Conservation (phyloP, 2,329 filamentous ascomycete species). For the Pseudocercospora cruenta region DNA sequence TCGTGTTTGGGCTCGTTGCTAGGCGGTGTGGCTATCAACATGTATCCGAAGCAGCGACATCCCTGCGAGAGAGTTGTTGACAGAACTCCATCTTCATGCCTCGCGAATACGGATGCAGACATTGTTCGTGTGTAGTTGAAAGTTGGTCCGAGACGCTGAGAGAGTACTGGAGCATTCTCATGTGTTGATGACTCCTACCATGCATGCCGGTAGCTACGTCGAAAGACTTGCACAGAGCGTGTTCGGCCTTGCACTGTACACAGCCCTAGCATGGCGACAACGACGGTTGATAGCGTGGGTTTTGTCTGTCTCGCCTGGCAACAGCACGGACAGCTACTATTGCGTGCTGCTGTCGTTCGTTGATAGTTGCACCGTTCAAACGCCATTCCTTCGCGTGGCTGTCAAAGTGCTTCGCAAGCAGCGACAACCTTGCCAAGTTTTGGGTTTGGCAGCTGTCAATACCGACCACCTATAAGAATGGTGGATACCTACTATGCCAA, state of each 20-base stretch:
- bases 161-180: neutral
- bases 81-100: neutral
- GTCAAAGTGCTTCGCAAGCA: neutral
- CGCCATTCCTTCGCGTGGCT: neutral
- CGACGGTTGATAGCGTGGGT: neutral
- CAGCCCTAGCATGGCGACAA: neutral
- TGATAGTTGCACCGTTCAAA: neutral
- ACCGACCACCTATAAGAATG: neutral
- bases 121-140: neutral
- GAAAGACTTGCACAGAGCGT: too few species aligned
- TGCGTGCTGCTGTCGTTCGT: neutral
- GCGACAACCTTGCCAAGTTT: neutral
- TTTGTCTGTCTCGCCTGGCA: neutral
- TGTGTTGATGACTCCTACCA: neutral
- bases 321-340: neutral
- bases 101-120: neutral
- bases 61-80: neutral
- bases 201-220: too few species aligned
- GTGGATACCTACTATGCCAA: neutral
- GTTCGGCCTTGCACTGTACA: too few species aligned
- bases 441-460: neutral
- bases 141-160: neutral
- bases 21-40: slow-evolving; percentile 6
- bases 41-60: neutral
- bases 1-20: neutral